Conservation (phyloP, 1,139 yeast genomes). For the Blastobotrys arbuscula region DNA sequence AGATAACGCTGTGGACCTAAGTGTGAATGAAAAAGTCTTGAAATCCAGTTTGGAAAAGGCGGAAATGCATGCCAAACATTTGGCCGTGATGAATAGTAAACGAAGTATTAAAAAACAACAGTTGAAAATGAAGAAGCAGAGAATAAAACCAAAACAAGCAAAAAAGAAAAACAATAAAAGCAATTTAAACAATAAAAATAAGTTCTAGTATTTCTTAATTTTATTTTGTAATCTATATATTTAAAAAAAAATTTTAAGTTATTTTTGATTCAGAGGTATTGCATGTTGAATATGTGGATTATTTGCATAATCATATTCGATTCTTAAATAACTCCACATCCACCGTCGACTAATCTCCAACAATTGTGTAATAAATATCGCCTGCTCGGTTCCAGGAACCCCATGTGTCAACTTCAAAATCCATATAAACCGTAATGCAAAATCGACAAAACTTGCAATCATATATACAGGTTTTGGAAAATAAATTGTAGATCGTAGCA, state of each 20-base stretch:
- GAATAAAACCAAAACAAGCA: background rate
- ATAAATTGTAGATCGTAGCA: slow-evolving; percentile 2
- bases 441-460: slow-evolving; percentile 53
- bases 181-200: background rate
- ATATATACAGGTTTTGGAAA: slow-evolving; percentile 38
- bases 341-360: slow-evolving; percentile 78
- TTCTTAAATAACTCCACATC: slow-evolving; percentile 81
- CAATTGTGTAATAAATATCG: slow-evolving; percentile 58
- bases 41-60: slow-evolving; percentile 34
- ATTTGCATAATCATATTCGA: slow-evolving; percentile 57
- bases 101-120: slow-evolving; percentile 1
- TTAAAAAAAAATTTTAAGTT: slow-evolving; percentile 23
- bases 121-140: slow-evolving; percentile 3
- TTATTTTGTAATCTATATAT: background rate
- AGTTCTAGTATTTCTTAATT: no score
- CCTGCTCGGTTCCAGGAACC: slow-evolving; percentile 47
- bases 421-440: slow-evolving; percentile 71
- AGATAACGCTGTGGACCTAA: slow-evolving; percentile 29
- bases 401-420: slow-evolving; percentile 42
- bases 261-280: background rate
- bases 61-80: slow-evolving; percentile 27
- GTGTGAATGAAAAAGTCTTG: slow-evolving; percentile 31
- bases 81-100: slow-evolving; percentile 11
- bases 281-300: background rate
- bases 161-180: background rate